Conservation (phyloP, 139 green algal genomes). For the Penium margaritaceum region DNA sequence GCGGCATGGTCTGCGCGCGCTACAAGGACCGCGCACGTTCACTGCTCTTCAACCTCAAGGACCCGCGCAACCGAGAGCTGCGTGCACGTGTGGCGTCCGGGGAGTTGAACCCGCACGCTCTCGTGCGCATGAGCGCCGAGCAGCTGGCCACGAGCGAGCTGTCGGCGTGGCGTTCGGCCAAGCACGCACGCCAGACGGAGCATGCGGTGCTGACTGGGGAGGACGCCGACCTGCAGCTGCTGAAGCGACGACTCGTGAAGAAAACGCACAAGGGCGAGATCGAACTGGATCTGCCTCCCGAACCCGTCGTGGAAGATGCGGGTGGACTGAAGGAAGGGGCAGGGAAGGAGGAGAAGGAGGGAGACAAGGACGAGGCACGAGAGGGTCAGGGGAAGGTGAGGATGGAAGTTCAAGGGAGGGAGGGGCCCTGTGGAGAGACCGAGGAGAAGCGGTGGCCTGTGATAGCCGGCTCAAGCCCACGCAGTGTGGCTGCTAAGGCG, state of each 20-base stretch:
- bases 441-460: no score
- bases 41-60: conserved; percentile 41
- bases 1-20: background rate
- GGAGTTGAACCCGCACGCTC: conserved; percentile 7
- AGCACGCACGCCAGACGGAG: background rate
- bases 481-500: no score
- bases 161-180: conserved; percentile 17
- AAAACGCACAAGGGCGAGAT: conserved; percentile 40
- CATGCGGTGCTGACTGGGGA: conserved; percentile 14
- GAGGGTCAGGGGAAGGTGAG: no score
- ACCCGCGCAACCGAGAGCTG: conserved; percentile 30
- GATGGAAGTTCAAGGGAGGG: no score
- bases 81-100: conserved; percentile 12
- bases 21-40: conserved; percentile 23
- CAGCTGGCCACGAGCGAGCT: conserved; percentile 32
- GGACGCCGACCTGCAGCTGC: background rate
- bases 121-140: conserved; percentile 28
- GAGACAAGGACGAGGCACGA: no score
- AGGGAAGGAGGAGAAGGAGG: no score
- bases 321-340: no score
- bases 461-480: no score
- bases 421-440: background rate
- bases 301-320: no score
- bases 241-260: conserved; percentile 20
- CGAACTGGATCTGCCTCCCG: conserved; percentile 6